Conservation (phyloP, 1,284 basidiomycete genomes). For the Cutaneotrichosporon curvatum region DNA sequence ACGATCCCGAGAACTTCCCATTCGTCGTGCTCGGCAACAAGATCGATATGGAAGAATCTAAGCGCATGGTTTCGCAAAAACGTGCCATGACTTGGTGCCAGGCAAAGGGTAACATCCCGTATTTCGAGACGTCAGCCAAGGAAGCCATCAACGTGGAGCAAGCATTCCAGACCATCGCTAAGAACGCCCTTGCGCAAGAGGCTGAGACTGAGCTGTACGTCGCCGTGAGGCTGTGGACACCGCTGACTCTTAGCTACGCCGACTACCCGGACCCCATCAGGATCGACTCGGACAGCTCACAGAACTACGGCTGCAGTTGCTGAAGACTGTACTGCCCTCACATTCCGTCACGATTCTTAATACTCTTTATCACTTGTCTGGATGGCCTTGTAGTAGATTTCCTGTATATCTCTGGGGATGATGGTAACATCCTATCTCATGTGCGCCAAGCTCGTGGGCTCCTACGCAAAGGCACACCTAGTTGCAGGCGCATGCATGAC, state of each 20-base stretch:
- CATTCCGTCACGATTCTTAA: too few relatives aligned
- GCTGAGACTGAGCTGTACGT: constrained; percentile 67
- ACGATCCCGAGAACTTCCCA: constrained; percentile 99
- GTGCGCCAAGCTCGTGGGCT: neutral
- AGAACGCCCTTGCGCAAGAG: constrained; percentile 96
- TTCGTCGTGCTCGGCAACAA: constrained; percentile 99
- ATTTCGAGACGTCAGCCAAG: constrained; percentile 99
- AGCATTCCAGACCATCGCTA: constrained; percentile 98
- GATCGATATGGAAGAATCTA: constrained; percentile 99
- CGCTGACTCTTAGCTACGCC: constrained; percentile 62
- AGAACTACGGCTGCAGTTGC: constrained; percentile 89
- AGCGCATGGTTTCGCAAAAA: constrained; percentile 98
- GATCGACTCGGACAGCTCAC: constrained; percentile 86
- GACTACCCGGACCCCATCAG: constrained; percentile 99
- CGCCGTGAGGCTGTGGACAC: neutral
- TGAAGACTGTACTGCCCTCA: constrained; percentile 37
- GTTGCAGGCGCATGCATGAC: too few relatives aligned
- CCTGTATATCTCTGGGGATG: too few relatives aligned
- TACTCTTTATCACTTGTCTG: too few relatives aligned
- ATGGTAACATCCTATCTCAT: too few relatives aligned
- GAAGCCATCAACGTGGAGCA: constrained; percentile 99
- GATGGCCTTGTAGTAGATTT: too few relatives aligned
- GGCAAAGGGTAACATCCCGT: constrained; percentile 98
- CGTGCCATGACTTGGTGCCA: constrained; percentile 99
- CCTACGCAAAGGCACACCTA: too few relatives aligned